Evolutionary conservation across 1,139 yeast species (phyloP), one percentile per base, ranked within the genome.

Genomic region (Hansenula sp.): DNA sequence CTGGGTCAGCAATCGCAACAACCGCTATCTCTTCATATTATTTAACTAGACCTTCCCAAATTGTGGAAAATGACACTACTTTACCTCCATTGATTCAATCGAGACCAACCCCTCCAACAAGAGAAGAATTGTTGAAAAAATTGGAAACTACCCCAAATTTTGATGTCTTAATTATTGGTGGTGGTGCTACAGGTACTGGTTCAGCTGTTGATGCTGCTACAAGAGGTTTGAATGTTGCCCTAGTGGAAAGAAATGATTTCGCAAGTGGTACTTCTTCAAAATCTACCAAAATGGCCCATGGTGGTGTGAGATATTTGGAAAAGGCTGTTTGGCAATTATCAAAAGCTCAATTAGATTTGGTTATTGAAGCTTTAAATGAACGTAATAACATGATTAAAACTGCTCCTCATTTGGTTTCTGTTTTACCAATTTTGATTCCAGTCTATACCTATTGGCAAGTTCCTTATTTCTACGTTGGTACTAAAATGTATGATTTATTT

Each of bases 281-380:
- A 60, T 86, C 96, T n/a, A 91, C 98, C 44, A 91, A 91, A 69
- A 87, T 91, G 82, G 96, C 96, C 38, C 98, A 91, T 63, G 98
- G 98, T 53, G 98, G 98, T 61, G 97, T 91, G 42, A 76, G 98
- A 60, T 91, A 91, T 67, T 77, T 91, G 61, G 98, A 91, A 66
- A 91, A 91, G 71, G 98, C 98, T 33, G 81, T 91, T 58, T 88
- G 89, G 79, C 87, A 83, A 65, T 50, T 91, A 48, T 90, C 95
- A 48, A 89, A 88, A 67, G 94, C 85, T 51, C 98, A 91, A 71
- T 77, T 89, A 66, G 90, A 88, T 67, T 76, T 91, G 58, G 98
- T 91, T 51, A 86, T 89, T 59, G 98, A 91, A 69, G 97, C 98
- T 19, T 76, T 91, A 49, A 86, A 87, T 62, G 98, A 91, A 70